Percentiles rank a stretch among this genome's conserved stretches.
Evolutionary conservation across 2,329 filamentous ascomycete genomes (phyloP).

Genomic region (Phialocephala subalpina): DNA sequence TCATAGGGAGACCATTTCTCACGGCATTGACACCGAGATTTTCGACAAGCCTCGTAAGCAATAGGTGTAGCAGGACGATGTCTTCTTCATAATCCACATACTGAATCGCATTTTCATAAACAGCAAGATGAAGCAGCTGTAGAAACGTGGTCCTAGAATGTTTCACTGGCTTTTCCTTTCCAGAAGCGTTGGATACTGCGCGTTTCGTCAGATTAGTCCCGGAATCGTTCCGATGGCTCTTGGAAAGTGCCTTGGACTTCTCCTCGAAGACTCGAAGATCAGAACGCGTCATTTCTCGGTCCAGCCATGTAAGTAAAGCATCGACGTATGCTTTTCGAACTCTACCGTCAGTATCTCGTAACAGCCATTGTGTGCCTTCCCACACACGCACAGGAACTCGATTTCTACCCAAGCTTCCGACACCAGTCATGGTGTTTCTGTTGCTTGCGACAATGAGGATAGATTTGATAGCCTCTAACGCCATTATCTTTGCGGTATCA

Average conservation of each 20-base stretch:
- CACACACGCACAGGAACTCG: constrained; percentile 83
- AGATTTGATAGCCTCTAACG: constrained; percentile 81
- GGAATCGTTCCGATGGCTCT: constrained; percentile 40
- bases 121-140: constrained; percentile 80
- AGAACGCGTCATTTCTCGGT: constrained; percentile 74
- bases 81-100: constrained; percentile 76
- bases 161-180: constrained; percentile 43
- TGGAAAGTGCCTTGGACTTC: constrained; percentile 51
- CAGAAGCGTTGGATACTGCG: constrained; percentile 73
- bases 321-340: constrained; percentile 89
- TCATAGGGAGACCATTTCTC: constrained; percentile 84
- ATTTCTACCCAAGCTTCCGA: constrained; percentile 74
- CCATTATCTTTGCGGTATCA: constrained; percentile 67
- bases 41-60: constrained; percentile 77
- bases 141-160: constrained; percentile 64
- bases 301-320: constrained; percentile 84
- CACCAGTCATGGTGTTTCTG: constrained; percentile 64
- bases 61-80: constrained; percentile 77
- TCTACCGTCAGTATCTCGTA: constrained; percentile 78
- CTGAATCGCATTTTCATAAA: constrained; percentile 89
- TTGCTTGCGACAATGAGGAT: constrained; percentile 85
- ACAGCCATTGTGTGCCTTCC: constrained; percentile 96
- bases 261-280: constrained; percentile 72
- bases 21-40: constrained; percentile 84
- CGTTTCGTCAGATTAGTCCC: constrained; percentile 52